A percentile compares a stretch with the other conserved stretches of the same genome.
phyloP scores from a whole-genome alignment of 2,329 filamentous ascomycete species.

The Podosphaera fusca region DNA sequence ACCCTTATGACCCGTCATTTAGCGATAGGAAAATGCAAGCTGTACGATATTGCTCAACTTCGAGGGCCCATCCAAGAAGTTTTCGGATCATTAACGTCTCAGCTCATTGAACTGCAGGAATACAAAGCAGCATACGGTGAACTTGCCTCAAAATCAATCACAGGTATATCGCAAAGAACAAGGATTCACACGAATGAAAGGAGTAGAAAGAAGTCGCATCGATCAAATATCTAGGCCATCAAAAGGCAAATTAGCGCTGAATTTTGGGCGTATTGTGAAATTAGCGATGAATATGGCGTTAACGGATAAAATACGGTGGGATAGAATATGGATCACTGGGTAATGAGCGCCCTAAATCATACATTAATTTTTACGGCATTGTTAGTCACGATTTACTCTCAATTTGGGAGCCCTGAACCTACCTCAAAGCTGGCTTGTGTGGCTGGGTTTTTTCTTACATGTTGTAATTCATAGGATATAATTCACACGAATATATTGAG shows the following conservation, averaged over 20 bases:
- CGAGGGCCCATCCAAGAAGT: slow-evolving; percentile 58
- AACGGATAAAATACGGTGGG: not conserved
- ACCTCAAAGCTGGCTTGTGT: not conserved
- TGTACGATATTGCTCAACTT: slow-evolving; percentile 44
- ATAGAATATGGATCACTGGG: not conserved
- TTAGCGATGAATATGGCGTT: not conserved
- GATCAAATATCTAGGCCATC: not conserved
- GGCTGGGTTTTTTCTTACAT: not conserved
- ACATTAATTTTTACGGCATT: not conserved
- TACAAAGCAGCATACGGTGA: slow-evolving; percentile 24
- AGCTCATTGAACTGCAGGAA: slow-evolving; percentile 38
- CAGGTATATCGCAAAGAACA: not conserved
- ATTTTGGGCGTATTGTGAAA: not conserved
- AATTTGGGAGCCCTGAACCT: not conserved
- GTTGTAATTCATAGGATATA: too few relatives aligned
- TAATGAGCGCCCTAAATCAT: not conserved
- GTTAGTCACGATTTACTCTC: not conserved
- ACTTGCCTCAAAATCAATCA: not conserved
- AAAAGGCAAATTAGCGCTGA: not conserved
- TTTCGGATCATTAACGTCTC: slow-evolving; percentile 33
- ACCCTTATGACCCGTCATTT: slow-evolving; percentile 62
- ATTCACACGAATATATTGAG: too few relatives aligned
- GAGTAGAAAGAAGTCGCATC: not conserved
- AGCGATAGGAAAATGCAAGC: slow-evolving; percentile 39
- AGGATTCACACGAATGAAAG: not conserved